phyloP scores from a whole-genome alignment of 441 rosid genomes.

The Syzygium malaccense region DNA sequence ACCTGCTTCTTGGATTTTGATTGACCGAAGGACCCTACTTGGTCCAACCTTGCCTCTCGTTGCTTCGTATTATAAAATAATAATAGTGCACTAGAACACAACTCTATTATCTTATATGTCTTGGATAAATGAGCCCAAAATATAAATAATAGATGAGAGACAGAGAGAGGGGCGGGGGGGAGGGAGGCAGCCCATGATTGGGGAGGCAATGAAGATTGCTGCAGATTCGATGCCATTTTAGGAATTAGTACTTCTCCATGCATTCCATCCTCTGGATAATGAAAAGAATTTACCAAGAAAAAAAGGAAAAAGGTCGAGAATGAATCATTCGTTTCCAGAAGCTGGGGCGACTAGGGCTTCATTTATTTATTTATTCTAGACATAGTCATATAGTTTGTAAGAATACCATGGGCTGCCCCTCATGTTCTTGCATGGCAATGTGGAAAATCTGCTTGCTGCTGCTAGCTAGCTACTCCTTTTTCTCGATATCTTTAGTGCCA shows the following conservation, averaged over 20 bases:
- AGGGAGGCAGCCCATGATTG: not conserved
- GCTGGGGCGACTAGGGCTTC: not conserved
- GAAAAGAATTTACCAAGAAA: not conserved
- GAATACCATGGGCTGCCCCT: not conserved
- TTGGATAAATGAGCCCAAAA: not conserved
- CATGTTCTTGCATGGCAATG: not conserved
- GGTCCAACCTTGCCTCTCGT: not conserved
- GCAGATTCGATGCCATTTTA: conserved; percentile 32
- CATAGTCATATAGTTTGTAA: not conserved
- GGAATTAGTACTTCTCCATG: not conserved
- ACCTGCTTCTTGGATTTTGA: not conserved
- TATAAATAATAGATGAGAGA: conserved; percentile 16
- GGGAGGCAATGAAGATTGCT: conserved; percentile 29
- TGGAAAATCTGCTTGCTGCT: not conserved
- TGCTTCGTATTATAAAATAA: not conserved
- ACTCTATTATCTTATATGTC: not conserved
- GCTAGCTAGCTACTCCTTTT: not conserved
- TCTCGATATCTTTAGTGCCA: not conserved
- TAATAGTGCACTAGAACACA: not conserved
- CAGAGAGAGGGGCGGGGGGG: conserved; percentile 10
- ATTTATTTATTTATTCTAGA: not conserved
- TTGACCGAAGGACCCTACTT: not conserved
- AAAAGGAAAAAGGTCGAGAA: not conserved
- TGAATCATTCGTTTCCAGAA: not conserved
- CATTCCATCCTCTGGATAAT: not conserved